Base-by-base conservation (phyloP, 352 stramenopile species). In the Phytophthora palmivora region DNA sequence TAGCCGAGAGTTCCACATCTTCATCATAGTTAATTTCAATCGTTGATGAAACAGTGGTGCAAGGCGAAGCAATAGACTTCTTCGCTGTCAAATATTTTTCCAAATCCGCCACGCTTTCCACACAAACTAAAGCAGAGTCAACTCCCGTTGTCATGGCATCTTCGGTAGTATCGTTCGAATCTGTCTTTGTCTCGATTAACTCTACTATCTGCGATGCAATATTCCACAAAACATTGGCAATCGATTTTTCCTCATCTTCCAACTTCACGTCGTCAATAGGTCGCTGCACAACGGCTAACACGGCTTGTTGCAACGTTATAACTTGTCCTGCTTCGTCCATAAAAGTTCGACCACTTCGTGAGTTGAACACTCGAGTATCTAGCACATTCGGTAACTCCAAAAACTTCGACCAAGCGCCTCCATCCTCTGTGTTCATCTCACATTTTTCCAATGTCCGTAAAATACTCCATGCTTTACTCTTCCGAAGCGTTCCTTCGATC, bases 281-380 rank as follows among this genome's bases (percentile, higher is more conserved):
- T 16, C 45, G 44, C 18, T 33, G 46, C 19, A 50, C 33, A 32
- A 6, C 14, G n/a, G 7, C 19, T 11, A 72, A 8, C 9, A 55
- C 43, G 12, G 21, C 2, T 39, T 78, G 56, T 22, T 78, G 70
- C 26, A 71, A 22, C 12, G 16, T 30, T 18, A 70, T 50, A 5
- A 76, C 16, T 16, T 59, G 56, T 11, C 39, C 21, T n/a, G 36
- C 50, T 32, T 39, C 41, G 38, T 76, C 32, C 32, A 65, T 30
- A 16, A 75, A 60, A 24, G 39, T 12, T 18, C 66, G 66, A 14
- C 51, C 66, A 47, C 36, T 64, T 56, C 63, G 37, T 44, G 70
- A 75, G 41, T 67, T 63, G 22, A 58, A 63, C 24, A 68, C 16
- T 34, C 41, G 36, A 44, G 38, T 9, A 39, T 76, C 57, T 36